Conservation (phyloP, 208 protist genomes). For the Tritrichomonas musculus region DNA sequence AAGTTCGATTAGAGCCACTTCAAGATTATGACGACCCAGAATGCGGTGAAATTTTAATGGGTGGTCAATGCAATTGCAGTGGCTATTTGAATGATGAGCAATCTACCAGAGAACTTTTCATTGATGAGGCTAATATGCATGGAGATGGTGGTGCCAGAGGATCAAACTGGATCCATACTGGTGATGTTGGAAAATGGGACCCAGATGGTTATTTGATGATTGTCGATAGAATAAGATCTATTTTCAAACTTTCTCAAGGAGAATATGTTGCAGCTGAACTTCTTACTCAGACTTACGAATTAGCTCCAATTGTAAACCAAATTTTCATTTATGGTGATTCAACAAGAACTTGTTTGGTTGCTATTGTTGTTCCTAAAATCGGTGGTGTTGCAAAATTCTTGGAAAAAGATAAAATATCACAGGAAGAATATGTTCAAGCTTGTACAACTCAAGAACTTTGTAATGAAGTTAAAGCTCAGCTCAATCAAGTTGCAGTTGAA, state of each 20-base stretch:
- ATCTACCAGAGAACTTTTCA: not conserved
- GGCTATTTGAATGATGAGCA: not conserved
- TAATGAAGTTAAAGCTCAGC: not conserved
- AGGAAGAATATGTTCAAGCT: not conserved
- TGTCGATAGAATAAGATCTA: conserved; percentile 71
- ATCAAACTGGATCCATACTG: not conserved
- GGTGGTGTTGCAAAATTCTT: not conserved
- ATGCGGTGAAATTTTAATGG: not conserved
- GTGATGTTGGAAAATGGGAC: conserved; percentile 30
- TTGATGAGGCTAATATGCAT: not conserved
- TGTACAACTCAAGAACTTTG: not conserved
- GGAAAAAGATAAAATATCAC: not conserved
- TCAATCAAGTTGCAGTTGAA: no score
- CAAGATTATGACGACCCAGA: not conserved
- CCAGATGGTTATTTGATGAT: conserved; percentile 44
- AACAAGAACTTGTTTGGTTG: conserved; percentile 54
- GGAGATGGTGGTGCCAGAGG: no score
- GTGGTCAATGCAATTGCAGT: not conserved
- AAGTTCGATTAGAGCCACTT: not conserved
- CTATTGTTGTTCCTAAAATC: conserved; percentile 53
- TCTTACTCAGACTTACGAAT: not conserved
- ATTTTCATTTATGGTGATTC: conserved; percentile 42
- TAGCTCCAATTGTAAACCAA: conserved; percentile 16
- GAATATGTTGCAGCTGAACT: conserved; percentile 32
- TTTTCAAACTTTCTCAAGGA: conserved; percentile 72